Evolutionary conservation across 2,329 filamentous ascomycete genomes (phyloP), one percentile per base, ranked within the genome.

Genomic region (Didymella sp.): DNA sequence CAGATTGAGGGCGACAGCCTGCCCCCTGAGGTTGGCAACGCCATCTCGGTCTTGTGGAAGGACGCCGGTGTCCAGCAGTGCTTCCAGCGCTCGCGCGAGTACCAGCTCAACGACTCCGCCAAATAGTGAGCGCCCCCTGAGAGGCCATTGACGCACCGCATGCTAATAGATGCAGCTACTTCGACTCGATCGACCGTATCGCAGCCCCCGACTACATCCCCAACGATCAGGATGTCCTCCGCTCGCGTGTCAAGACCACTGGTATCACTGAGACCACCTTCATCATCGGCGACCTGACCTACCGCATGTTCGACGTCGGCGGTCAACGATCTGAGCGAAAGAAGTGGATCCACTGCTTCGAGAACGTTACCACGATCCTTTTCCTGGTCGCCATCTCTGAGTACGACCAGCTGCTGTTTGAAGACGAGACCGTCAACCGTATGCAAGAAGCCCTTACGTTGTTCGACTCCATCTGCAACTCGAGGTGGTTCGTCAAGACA

Each of bases 261-360:
- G 93, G 93, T 88, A 96, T 97, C 75, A 96, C 92, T 28, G 92
- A 96, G 81, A 97, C 93, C 21, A 95, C 91, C 28, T 96, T 97
- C 80, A 95, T 95, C 76, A 96, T 96, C 66, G 92, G 92, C 66
- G 91, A 96, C 72, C 83, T 97, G 64, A 96, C 92, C 56, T 97
- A 96, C 82, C 88, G 92, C 67, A 96, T 97, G 93, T 96, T 96
- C 79, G 93, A 97, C 73, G 93, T 97, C 42, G 93, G 93, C 84
- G 94, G 93, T 64, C 93, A 96, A 80, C 87, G 93, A 76, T 96
- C 92, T 6, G 93, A 97, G 80, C 89, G 93, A 76, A 97, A 97
- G 89, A 97, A 97, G 87, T 97, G 93, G 93, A 97, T 97, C 70
- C 93, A 97, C 82, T 96, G 93, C 82, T 97, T 97, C 79, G 93